Base-by-base conservation (phyloP, 1,284 basidiomycete genomes). In the Melampsora medusae region DNA sequence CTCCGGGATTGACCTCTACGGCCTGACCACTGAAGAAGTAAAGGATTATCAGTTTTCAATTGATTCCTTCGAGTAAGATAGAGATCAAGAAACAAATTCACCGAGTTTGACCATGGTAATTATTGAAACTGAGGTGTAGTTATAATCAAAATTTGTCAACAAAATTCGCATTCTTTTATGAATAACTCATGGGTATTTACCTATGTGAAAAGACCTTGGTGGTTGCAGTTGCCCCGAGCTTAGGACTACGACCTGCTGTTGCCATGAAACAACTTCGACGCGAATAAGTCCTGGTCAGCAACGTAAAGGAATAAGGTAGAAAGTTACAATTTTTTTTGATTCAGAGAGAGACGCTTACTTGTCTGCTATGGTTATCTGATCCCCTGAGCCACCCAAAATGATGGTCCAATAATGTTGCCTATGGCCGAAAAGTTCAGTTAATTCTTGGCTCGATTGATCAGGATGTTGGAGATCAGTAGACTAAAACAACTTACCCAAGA, bases 331-430 rank as follows among this genome's bases (percentile, higher is more conserved):
- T 35, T 0, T 1, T 35, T 35, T 35, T 35, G 9, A 2, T 35
- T 35, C 35, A 35, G 35, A 1, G 35, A 42, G 35, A 14, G 12
- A 42, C 5, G 12, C 42, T 42, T 46, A 74, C 73, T 75, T 75
- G 53, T 67, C 53, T 12, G 73, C 73, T 65, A 75, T 42, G 1
- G 73, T 75, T 33, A 75, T 62, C 38, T 67, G 38, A 62, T 75
- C 73, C 48, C 64, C 66, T 33, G 42, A 0, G 0, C 73, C 73
- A 3, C 49, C 25, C 19, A 75, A 46, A 10, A 75, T n/a, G 28
- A 60, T 38, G 28, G n/a, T 62, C 73, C 73, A 75, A 56, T 75
- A 75, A 64, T 75, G 73, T 28, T 66, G 46, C 22, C 71, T 73
- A 56, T 25, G 1, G 25, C 25, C n/a, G 4, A 56, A 56, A 22